These are phyloP conservation scores for Lotmaria passim DNA, from an alignment of 208 protist genomes.

Conservation along the genomic window DNA sequence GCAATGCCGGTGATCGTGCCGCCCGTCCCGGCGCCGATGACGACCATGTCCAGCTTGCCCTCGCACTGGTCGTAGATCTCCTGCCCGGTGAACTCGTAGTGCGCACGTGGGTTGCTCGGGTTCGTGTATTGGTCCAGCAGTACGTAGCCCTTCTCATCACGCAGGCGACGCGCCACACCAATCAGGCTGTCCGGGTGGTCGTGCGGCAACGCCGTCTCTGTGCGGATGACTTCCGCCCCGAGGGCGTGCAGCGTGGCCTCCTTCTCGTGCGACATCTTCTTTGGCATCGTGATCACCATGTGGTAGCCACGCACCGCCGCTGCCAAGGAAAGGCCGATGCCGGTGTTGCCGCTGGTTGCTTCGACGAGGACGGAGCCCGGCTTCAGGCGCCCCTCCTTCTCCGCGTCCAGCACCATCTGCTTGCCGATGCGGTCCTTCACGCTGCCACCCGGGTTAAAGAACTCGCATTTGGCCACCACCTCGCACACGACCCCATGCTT, in stretches of 20 bases:
- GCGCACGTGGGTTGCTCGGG: slow-evolving; percentile 93
- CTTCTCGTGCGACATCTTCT: slow-evolving; percentile 99
- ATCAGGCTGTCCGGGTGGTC: slow-evolving; percentile 97
- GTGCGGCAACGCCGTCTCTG: slow-evolving; percentile 95
- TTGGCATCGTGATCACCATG: slow-evolving; percentile 98
- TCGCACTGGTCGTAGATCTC: slow-evolving; percentile 96
- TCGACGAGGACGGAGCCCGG: slow-evolving; percentile 96
- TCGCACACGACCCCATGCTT: slow-evolving; percentile 84
- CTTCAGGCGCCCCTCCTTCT: slow-evolving; percentile 92
- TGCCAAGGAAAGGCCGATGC: slow-evolving; percentile 96
- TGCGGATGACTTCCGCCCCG: slow-evolving; percentile 96
- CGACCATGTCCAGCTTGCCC: slow-evolving; percentile 96
- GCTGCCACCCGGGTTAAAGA: slow-evolving; percentile 93
- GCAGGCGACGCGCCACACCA: slow-evolving; percentile 92
- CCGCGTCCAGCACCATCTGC: slow-evolving; percentile 96
- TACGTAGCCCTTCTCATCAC: slow-evolving; percentile 94
- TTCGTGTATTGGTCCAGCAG: slow-evolving; percentile 98
- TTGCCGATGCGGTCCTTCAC: slow-evolving; percentile 98
- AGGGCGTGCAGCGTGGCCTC: slow-evolving; percentile 90
- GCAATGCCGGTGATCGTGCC: slow-evolving; percentile 97
- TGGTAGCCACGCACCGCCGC: slow-evolving; percentile 95
- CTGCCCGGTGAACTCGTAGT: slow-evolving; percentile 96
- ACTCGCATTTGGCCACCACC: slow-evolving; percentile 93
- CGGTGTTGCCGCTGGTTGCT: slow-evolving; percentile 97
- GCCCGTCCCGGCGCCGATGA: slow-evolving; percentile 95